phyloP scores from a whole-genome alignment of 1,139 yeast species.

The Hansenula sp. region DNA sequence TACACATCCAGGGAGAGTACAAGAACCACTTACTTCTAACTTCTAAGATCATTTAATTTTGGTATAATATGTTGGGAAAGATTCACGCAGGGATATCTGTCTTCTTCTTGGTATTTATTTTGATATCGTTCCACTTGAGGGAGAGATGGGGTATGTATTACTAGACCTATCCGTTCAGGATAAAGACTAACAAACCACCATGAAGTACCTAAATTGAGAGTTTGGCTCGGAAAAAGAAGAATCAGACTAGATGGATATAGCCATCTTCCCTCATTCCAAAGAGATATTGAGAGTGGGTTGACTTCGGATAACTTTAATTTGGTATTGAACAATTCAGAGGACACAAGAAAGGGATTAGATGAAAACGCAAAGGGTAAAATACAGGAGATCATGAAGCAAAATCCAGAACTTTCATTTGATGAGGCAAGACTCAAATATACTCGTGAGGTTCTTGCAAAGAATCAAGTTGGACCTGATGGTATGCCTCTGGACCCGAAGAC shows the following conservation, averaged over 20 bases:
- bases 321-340: conserved; percentile 42
- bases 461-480: conserved; percentile 54
- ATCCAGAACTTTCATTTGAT: conserved; percentile 51
- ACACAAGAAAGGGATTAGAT: conserved; percentile 59
- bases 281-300: conserved; percentile 65
- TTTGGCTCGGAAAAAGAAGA: conserved; percentile 15
- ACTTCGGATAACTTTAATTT: conserved; percentile 58
- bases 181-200: neutral
- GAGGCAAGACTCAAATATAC: conserved; percentile 61
- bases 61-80: neutral
- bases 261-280: conserved; percentile 37
- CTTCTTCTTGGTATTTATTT: neutral
- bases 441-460: conserved; percentile 38
- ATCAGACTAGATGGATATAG: conserved; percentile 17
- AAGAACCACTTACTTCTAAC: no score
- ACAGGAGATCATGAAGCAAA: conserved; percentile 47
- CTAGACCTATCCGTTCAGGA: neutral
- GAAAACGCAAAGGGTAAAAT: conserved; percentile 49
- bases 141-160: conserved; percentile 15
- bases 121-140: neutral
- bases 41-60: no score
- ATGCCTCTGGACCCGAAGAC: conserved; percentile 46
- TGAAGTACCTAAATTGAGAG: conserved; percentile 15
- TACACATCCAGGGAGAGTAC: no score
- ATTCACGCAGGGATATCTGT: neutral